A percentile compares a stretch with the other conserved stretches of the same genome.
Evolutionary conservation across 2,329 filamentous ascomycete species (phyloP).

Genomic region (Alternaria burnsii): DNA sequence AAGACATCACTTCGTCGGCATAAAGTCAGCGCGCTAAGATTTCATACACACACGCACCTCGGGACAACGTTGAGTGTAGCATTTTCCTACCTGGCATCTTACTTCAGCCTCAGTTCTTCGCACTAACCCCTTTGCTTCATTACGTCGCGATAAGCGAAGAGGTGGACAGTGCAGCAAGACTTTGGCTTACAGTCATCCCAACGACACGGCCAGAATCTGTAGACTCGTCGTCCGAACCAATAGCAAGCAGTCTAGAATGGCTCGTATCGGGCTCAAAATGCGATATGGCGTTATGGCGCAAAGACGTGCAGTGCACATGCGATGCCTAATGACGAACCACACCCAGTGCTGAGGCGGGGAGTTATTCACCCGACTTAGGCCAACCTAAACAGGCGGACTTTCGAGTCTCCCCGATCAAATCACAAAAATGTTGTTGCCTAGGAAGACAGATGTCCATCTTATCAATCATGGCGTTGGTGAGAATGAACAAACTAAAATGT

Average conservation of each 20-base stretch:
- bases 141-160: not conserved
- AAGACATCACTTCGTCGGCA: not conserved
- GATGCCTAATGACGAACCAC: not conserved
- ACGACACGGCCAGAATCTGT: not conserved
- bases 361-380: conserved; percentile 8
- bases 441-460: not conserved
- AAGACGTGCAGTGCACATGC: not conserved
- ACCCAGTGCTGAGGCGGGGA: conserved; percentile 2
- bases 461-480: not conserved
- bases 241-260: not conserved
- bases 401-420: conserved; percentile 2
- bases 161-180: not conserved
- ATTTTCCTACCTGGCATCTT: not conserved
- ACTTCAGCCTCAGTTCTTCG: not conserved
- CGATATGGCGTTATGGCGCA: not conserved
- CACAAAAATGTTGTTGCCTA: not conserved
- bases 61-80: not conserved
- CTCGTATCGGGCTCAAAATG: not conserved
- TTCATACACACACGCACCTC: not conserved
- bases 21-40: not conserved
- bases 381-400: not conserved
- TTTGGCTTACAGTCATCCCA: not conserved
- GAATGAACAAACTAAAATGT: not conserved
- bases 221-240: not conserved
- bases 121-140: not conserved